A percentile compares a stretch with the other conserved stretches of the same genome.
Evolutionary conservation across 768 basidiomycete genomes (phyloP).

Genomic region (Panaeolus cyanescens): DNA sequence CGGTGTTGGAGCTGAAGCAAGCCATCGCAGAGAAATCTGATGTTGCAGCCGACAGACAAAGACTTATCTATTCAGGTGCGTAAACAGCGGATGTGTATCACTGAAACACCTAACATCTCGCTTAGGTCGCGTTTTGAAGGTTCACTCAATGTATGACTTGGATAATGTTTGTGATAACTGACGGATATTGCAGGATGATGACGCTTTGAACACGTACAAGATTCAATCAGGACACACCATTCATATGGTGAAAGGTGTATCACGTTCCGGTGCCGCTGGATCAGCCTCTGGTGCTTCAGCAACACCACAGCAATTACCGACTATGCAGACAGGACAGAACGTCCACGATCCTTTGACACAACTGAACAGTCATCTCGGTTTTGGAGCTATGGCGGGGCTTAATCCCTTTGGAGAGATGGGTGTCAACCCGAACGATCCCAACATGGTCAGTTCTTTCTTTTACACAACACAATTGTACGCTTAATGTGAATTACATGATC

Average conservation of each 20-base stretch:
- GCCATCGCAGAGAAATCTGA: conserved; percentile 85
- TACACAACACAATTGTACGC: not conserved
- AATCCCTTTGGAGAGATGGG: conserved; percentile 95
- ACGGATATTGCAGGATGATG: conserved; percentile 64
- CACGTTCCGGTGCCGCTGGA: conserved; percentile 41
- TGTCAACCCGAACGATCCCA: conserved; percentile 89
- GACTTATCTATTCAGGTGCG: conserved; percentile 90
- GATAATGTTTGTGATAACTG: not conserved
- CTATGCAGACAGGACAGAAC: conserved; percentile 92
- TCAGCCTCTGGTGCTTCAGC: conserved; percentile 40
- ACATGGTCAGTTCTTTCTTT: conserved; percentile 66
- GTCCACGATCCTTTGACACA: conserved; percentile 84
- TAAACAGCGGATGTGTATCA: conserved; percentile 5
- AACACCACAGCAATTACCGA: conserved; percentile 66
- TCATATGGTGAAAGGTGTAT: conserved; percentile 90
- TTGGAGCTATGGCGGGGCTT: conserved; percentile 79
- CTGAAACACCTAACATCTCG: not conserved
- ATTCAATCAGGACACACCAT: conserved; percentile 87
- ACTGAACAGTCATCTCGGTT: conserved; percentile 76
- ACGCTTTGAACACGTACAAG: conserved; percentile 82
- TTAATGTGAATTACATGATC: conserved; percentile 6
- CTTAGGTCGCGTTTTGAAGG: conserved; percentile 75
- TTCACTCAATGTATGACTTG: conserved; percentile 22
- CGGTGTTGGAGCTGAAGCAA: conserved; percentile 88
- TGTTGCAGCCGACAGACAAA: conserved; percentile 83